A percentile compares a stretch with the other conserved stretches of the same genome.
Conservation (phyloP, 805 yeast species). For the Zygoascus biomembranicola region DNA sequence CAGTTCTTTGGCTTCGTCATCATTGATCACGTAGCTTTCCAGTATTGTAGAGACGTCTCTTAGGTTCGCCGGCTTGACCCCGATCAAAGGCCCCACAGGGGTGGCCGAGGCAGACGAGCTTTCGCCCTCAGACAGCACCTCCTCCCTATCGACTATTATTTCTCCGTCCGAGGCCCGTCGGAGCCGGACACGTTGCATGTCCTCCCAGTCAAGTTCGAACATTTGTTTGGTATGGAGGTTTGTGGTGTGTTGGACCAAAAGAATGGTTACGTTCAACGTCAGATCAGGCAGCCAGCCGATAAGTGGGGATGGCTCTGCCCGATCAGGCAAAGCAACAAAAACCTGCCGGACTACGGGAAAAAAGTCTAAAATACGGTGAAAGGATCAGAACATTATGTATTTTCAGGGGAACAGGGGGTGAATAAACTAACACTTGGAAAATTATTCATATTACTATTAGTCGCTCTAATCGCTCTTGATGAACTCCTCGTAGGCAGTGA, state of each 20-base stretch:
- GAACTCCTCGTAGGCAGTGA: slow-evolving; percentile 28
- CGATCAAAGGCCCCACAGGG: neutral
- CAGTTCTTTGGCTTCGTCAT: neutral
- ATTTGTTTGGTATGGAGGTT: neutral
- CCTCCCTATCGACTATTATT: neutral
- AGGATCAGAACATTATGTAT: no score
- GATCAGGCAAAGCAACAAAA: no score
- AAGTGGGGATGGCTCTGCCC: no score
- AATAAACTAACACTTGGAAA: neutral
- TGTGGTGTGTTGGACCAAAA: neutral
- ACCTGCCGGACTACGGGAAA: no score
- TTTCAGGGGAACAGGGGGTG: no score
- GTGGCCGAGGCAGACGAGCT: neutral
- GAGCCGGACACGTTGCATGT: neutral
- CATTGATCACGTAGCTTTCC: neutral
- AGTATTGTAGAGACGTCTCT: neutral
- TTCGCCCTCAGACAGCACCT: neutral
- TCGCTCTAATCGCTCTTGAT: slow-evolving; percentile 19
- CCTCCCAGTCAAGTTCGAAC: neutral
- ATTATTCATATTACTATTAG: neutral
- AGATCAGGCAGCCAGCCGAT: no score
- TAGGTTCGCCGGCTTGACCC: neutral
- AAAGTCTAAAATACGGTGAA: no score
- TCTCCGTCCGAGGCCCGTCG: neutral
- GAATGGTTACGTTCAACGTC: no score